A percentile compares a stretch with the other conserved stretches of the same genome.
phyloP scores from a whole-genome alignment of 2,329 filamentous ascomycete species.

The Penicillium capsulatum region DNA sequence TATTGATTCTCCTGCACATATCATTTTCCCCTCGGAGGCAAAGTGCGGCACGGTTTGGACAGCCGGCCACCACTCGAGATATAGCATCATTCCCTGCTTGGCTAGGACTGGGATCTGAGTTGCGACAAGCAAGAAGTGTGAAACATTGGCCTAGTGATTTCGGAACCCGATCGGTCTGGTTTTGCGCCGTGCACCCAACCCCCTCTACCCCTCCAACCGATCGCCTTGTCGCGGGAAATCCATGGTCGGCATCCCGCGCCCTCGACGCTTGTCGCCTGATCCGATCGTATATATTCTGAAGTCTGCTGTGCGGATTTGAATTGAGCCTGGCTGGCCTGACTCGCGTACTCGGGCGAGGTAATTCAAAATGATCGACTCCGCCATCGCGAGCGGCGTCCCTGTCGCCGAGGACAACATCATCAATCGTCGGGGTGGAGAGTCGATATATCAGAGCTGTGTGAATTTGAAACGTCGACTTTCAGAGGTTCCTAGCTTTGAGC shows the following conservation, averaged over 20 bases:
- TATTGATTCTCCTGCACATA: neutral
- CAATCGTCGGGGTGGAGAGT: constrained; percentile 93
- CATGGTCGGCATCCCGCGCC: constrained; percentile 28
- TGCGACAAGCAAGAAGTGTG: constrained; percentile 2
- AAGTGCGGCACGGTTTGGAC: too few relatives aligned
- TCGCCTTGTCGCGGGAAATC: constrained; percentile 24
- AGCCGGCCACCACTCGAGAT: too few relatives aligned
- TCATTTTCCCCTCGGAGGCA: too few relatives aligned
- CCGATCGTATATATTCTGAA: constrained; percentile 13
- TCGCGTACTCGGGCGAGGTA: constrained; percentile 18
- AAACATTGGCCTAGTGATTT: neutral
- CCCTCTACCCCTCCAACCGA: constrained; percentile 1
- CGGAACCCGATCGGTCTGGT: constrained; percentile 5
- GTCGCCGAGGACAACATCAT: constrained; percentile 88
- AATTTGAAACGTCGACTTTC: constrained; percentile 75
- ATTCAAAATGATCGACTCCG: constrained; percentile 35
- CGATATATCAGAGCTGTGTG: constrained; percentile 92
- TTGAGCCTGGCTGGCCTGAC: constrained; percentile 23
- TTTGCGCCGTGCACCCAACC: constrained; percentile 8
- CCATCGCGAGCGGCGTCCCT: constrained; percentile 34
- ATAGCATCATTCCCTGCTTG: neutral
- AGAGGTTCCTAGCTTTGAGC: constrained; percentile 78
- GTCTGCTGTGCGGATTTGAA: constrained; percentile 35
- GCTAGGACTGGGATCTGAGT: neutral
- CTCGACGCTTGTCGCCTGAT: constrained; percentile 26